Conservation (phyloP, 257 asterid species). For the Jacaranda copaia region DNA sequence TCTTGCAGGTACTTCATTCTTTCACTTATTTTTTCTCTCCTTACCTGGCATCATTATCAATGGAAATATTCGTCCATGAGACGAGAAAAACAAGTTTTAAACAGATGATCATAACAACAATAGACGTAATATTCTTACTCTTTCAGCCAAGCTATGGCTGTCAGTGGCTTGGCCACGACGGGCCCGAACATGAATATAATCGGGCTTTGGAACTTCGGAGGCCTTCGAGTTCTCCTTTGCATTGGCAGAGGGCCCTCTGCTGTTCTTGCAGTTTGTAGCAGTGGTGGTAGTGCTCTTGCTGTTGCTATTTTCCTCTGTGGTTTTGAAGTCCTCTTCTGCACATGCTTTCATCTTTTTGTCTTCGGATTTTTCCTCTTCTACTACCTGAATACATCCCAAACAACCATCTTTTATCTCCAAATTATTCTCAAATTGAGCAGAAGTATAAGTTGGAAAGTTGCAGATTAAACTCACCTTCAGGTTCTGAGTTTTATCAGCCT, state of each 20-base stretch:
- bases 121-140: constrained; percentile 54
- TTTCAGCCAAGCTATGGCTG: constrained; percentile 97
- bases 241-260: constrained; percentile 40
- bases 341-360: constrained; percentile 64
- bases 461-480: constrained; percentile 47
- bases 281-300: constrained; percentile 50
- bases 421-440: background rate
- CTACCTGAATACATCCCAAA: constrained; percentile 41
- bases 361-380: constrained; percentile 52
- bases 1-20: constrained; percentile 91
- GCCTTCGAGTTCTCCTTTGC: constrained; percentile 53
- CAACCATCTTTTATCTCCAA: background rate
- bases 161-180: constrained; percentile 98
- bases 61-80: constrained; percentile 2
- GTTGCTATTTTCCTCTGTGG: constrained; percentile 55
- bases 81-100: background rate
- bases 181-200: constrained; percentile 93
- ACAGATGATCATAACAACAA: background rate
- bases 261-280: constrained; percentile 38
- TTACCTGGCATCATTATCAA: constrained; percentile 51
- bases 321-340: constrained; percentile 58
- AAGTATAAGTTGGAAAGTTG: background rate
- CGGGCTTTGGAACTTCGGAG: constrained; percentile 67
- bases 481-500: constrained; percentile 52
- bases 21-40: constrained; percentile 94